Conservation (phyloP, 2,329 filamentous ascomycete species). For the Ophiostoma ulmi region DNA sequence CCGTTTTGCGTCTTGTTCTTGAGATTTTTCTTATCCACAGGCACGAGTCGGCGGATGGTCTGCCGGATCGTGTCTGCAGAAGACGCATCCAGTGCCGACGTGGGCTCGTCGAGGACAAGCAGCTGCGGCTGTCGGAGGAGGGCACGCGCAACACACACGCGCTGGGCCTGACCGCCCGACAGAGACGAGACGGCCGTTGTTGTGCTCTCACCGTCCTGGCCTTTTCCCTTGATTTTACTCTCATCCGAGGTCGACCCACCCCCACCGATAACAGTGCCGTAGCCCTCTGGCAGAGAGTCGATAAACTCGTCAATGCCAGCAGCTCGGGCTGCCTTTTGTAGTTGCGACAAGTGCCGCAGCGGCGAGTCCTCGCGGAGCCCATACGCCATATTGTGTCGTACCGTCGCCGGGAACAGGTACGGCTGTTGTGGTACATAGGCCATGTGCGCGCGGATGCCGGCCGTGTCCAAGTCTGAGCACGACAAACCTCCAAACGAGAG, state of each 20-base stretch:
- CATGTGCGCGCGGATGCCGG: conserved; percentile 55
- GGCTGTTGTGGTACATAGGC: conserved; percentile 67
- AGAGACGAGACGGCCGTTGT: conserved; percentile 42
- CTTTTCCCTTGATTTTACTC: background rate
- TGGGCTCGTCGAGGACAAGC: conserved; percentile 82
- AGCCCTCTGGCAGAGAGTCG: conserved; percentile 61
- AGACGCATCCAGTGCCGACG: conserved; percentile 64
- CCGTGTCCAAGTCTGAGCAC: conserved; percentile 54
- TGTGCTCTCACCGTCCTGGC: background rate
- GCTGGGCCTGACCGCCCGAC: conserved; percentile 77
- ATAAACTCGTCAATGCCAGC: conserved; percentile 75
- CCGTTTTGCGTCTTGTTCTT: background rate
- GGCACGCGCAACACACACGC: conserved; percentile 74
- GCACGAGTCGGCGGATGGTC: conserved; percentile 20
- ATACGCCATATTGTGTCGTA: conserved; percentile 78
- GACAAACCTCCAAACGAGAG: conserved; percentile 57
- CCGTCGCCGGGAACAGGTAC: conserved; percentile 69
- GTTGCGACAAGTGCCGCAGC: conserved; percentile 41
- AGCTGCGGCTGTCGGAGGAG: conserved; percentile 65
- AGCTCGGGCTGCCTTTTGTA: conserved; percentile 49
- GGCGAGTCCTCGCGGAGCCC: conserved; percentile 57
- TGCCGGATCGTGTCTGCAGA: conserved; percentile 59
- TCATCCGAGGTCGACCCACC: conserved; percentile 38
- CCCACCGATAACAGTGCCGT: conserved; percentile 69
- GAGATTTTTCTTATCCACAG: background rate